These are phyloP conservation scores for Aureobasidium subglaciale DNA, from an alignment of 2,329 filamentous ascomycete genomes.

Conservation along the genomic window DNA sequence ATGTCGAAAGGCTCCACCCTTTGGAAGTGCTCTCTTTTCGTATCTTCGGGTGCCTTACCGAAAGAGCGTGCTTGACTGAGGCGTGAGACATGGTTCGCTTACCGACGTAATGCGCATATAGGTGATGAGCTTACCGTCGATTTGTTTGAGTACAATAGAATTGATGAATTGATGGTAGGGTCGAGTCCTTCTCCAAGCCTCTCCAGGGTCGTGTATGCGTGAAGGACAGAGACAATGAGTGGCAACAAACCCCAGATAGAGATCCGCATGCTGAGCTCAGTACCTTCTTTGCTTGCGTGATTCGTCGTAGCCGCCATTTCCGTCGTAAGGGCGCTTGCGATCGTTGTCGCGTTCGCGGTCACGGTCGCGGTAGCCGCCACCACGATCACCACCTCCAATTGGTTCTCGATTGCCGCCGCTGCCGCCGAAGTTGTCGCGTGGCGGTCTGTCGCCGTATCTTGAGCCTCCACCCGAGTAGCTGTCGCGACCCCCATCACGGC, in stretches of 20 bases:
- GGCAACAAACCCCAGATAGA: slow-evolving; percentile 11
- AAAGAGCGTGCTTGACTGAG: slow-evolving; percentile 9
- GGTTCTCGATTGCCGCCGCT: slow-evolving; percentile 39
- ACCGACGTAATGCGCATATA: slow-evolving; percentile 6
- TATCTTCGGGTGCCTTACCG: slow-evolving; percentile 13
- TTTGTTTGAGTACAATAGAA: background rate
- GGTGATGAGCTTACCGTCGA: slow-evolving; percentile 14
- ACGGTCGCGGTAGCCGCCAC: slow-evolving; percentile 44
- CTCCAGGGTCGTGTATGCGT: background rate
- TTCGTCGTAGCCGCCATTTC: slow-evolving; percentile 66
- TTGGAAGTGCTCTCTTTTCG: background rate
- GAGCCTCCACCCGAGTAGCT: slow-evolving; percentile 18
- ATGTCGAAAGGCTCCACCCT: background rate
- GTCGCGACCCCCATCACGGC: slow-evolving; percentile 23
- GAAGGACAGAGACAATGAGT: background rate
- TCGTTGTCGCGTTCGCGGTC: slow-evolving; percentile 45
- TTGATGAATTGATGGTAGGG: too few species aligned
- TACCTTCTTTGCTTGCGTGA: slow-evolving; percentile 55
- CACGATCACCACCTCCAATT: slow-evolving; percentile 31
- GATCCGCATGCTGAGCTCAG: too few species aligned
- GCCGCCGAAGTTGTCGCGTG: slow-evolving; percentile 54
- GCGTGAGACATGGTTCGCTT: slow-evolving; percentile 14
- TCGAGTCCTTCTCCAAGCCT: too few species aligned
- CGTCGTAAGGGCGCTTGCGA: slow-evolving; percentile 59
- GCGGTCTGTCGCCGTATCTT: slow-evolving; percentile 50